Percentiles rank a stretch among this genome's conserved stretches.
Conservation (phyloP, 2,329 filamentous ascomycete species). For the Penicillium sp. region DNA sequence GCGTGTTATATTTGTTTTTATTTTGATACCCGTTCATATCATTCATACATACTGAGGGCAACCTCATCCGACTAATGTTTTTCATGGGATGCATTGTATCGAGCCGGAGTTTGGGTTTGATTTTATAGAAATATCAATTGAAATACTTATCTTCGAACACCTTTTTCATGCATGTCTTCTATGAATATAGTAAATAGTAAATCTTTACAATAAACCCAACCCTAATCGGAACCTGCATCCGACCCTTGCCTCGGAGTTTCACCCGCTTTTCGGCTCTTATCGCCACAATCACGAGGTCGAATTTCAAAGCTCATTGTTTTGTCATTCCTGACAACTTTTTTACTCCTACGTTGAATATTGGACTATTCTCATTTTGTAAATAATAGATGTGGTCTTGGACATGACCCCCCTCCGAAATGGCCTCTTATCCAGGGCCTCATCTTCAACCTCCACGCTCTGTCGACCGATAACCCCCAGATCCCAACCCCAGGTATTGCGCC, state of each 20-base stretch:
- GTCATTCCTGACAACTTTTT: not conserved
- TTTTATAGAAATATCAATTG: not conserved
- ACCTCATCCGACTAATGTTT: constrained; percentile 3
- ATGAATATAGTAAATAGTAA: not conserved
- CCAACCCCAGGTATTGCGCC: constrained; percentile 16
- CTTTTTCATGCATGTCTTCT: not conserved
- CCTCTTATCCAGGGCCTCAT: constrained; percentile 9
- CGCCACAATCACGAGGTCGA: constrained; percentile 2
- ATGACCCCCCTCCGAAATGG: constrained; percentile 20
- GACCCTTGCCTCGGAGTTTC: not conserved
- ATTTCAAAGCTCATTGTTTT: not conserved
- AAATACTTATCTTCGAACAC: not conserved
- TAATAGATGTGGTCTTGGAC: constrained; percentile 3
- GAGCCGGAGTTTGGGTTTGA: not conserved
- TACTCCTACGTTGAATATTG: not conserved
- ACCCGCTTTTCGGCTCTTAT: constrained; percentile 9
- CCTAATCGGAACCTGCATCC: not conserved
- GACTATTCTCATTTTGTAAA: not conserved
- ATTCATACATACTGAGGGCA: not conserved
- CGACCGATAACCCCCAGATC: constrained; percentile 11
- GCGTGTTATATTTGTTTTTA: not conserved
- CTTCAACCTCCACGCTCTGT: constrained; percentile 1
- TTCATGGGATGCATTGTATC: constrained; percentile 1
- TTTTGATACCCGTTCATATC: constrained; percentile 9
- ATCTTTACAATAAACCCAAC: not conserved